Conservation (phyloP, 73 alveolate species). For the Halteria grandinella region DNA sequence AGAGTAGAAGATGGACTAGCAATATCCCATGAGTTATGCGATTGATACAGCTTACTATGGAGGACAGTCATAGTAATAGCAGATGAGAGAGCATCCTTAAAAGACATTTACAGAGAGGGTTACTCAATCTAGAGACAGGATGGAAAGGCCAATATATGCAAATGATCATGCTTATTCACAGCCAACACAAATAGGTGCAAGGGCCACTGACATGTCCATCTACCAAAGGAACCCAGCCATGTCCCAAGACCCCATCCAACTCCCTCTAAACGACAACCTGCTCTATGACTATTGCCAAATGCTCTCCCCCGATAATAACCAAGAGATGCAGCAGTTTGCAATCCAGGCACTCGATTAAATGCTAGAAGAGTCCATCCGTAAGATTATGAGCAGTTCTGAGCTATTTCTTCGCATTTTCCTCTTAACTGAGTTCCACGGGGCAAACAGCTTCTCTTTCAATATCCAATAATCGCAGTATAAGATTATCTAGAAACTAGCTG, state of each 20-base stretch:
- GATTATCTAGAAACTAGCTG: conserved; percentile 66
- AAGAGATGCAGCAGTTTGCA: conserved; percentile 83
- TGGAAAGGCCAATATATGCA: too few relatives aligned
- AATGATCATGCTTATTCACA: too few relatives aligned
- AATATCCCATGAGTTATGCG: too few relatives aligned
- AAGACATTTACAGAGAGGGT: conserved; percentile 34
- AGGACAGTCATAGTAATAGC: neutral
- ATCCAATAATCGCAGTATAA: conserved; percentile 62
- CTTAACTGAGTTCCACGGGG: conserved; percentile 69
- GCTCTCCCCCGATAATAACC: conserved; percentile 73
- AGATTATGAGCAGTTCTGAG: conserved; percentile 76
- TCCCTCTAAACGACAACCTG: conserved; percentile 55
- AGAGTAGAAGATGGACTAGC: too few relatives aligned
- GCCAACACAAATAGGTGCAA: too few relatives aligned
- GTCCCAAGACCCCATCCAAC: too few relatives aligned
- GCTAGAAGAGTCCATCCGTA: conserved; percentile 70
- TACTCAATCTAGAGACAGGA: conserved; percentile 45
- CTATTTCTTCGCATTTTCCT: conserved; percentile 59
- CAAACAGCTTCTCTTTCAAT: conserved; percentile 71
- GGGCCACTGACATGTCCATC: too few relatives aligned
- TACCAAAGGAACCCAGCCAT: too few relatives aligned
- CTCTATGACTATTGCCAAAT: conserved; percentile 77
- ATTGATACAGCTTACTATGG: conserved; percentile 21
- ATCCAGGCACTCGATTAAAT: conserved; percentile 74
- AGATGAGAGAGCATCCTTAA: neutral